Evolutionary conservation across 2,329 filamentous ascomycete genomes (phyloP), one percentile per base, ranked within the genome.

Genomic region (Rasamsonia emersonii): DNA sequence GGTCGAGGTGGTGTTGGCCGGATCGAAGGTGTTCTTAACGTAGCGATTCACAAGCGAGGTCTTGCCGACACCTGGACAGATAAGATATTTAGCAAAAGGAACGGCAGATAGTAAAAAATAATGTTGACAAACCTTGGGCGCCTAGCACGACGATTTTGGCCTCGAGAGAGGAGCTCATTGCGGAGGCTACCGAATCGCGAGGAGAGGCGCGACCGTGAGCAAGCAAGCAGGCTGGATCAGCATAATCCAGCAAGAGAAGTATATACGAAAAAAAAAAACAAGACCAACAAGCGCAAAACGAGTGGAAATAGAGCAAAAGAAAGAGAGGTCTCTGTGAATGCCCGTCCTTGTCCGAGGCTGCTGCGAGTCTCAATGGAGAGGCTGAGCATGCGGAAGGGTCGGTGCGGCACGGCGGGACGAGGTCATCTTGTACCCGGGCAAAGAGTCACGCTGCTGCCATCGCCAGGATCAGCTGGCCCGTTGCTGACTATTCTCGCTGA

Each of bases 1-100:
- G n/a, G 82, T 88, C 4, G 78, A 82, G 33, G 62, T 54, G 39
- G 61, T 58, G 24, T 53, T 48, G 18, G 60, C 46, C n/a, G 61
- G 54, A 35, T 52, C 56, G 43, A 66, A 64, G 30, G 54, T 47
- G 35, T 66, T 65, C 36, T 59, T 59, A 39, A 66, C 58, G 38
- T 67, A 70, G 35, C 67, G 63, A 24, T 67, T 61, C 32, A 70
- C 65, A 21, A 71, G 59, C 26, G 64, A 68, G 20, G 67, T 70
- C 47, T 71, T 71, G 32, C 67, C 67, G 25, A 70, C 67, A 37
- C 67, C 67, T 68, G 24, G 1, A 10, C 6, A n/a, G 26, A 18
- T 31, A n/a, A n/a, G 13, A 27, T 24, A 27, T 25, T 36, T 29
- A 36, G 17, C 14, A 5, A 18, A 30, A 19, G 16, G n/a, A 19